phyloP scores from a whole-genome alignment of 116 monocot genomes.

The Cymodocea nodosa region DNA sequence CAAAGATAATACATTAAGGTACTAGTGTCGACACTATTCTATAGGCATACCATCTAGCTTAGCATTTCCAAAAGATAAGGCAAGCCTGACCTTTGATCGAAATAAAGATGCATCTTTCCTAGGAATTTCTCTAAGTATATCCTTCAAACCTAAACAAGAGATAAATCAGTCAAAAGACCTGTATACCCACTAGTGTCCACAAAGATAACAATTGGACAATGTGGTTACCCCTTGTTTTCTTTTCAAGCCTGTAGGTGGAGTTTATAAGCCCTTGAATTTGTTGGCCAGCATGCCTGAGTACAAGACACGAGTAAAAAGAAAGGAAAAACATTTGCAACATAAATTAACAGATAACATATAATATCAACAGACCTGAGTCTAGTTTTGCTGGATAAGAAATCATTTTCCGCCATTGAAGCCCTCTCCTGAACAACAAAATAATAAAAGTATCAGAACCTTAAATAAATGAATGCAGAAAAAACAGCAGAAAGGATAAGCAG shows the following conservation, averaged over 20 bases:
- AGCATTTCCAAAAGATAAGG: not conserved
- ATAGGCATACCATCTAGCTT: no score
- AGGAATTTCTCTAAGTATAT: constrained; percentile 11
- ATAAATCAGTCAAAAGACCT: not conserved
- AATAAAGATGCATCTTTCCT: constrained; percentile 14
- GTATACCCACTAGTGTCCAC: not conserved
- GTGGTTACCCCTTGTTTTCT: constrained; percentile 4
- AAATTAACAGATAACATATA: not conserved
- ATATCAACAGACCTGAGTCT: constrained; percentile 10
- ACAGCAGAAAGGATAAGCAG: no score
- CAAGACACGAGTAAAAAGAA: not conserved
- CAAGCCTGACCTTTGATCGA: constrained; percentile 8
- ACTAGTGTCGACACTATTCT: not conserved
- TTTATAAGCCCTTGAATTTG: constrained; percentile 9
- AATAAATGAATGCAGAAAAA: no score
- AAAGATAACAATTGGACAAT: not conserved
- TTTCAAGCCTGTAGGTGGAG: constrained; percentile 11
- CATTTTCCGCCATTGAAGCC: constrained; percentile 12
- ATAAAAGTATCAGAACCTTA: not conserved
- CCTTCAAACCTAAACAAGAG: constrained; percentile 10
- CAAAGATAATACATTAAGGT: no score
- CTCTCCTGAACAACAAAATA: constrained; percentile 7
- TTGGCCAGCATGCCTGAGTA: constrained; percentile 7
- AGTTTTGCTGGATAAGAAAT: constrained; percentile 9
- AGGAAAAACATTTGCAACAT: not conserved